Base-by-base conservation (phyloP, 768 basidiomycete species). In the Lactarius sp. region DNA sequence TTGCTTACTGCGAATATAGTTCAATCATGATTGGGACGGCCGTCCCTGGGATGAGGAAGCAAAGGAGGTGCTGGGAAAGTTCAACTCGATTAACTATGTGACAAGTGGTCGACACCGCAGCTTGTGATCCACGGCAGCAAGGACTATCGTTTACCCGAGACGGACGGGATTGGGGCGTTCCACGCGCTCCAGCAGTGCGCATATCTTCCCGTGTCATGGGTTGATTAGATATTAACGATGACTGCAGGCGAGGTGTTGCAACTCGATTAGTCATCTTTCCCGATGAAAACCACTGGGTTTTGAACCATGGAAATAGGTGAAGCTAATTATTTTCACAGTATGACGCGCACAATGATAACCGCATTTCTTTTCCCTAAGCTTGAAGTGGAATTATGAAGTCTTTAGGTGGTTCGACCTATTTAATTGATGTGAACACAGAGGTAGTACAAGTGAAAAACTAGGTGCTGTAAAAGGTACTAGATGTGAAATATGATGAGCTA, bases 361-460 rank as follows among this genome's bases (percentile, higher is more conserved):
- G 18, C 27, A 27, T 13, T 53, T 49, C n/a, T 51, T 14, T 14
- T 27, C 2, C 2, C 27, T 27, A 27, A 90, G 91, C 71, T 76
- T 96, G 73, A 93, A 94, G 73, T 98, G 96, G 96, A 92, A 98
- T 75, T 79, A 89, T 67, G 96, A 99, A 73, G 88, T 98, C 13
- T 88, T 99, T 76, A 80, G 83, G 64, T 98, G 93, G 93, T 87
- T 97, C 65, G 84, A 88, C 61, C 74, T 84, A 70, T 90, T 81
- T 69, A 78, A 27, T 2, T 33, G 52, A 60, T 2, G 60, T 39
- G 56, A 58, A 60, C 3, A n/a, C 52, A 22, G 55, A 60, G 18
- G 14, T n/a, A 46, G 22, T 51, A 27, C 33, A 41, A 44, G 3
- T 41, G 37, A 62, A 62, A 33, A 37, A 65, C 27, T 50, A 60